Evolutionary conservation across 2,329 filamentous ascomycete species (phyloP).

Genomic region (Hirsutella rhossiliensis): DNA sequence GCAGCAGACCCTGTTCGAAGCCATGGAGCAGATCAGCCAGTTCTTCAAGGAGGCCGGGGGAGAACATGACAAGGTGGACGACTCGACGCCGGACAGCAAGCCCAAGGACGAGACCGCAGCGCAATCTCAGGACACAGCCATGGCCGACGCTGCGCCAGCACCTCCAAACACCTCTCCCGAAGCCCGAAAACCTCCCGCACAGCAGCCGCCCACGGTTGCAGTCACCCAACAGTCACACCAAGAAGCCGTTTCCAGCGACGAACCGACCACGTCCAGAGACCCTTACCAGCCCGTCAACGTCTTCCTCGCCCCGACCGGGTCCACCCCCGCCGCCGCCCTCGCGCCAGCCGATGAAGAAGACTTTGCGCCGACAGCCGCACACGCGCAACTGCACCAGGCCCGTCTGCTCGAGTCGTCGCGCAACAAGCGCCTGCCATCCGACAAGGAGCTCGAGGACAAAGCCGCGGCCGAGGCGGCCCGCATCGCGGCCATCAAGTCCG

Average conservation of each 20-base stretch:
- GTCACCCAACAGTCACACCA: slow-evolving; percentile 8
- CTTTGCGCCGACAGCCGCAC: slow-evolving; percentile 63
- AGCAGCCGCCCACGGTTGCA: background rate
- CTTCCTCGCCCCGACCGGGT: slow-evolving; percentile 64
- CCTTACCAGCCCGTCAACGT: slow-evolving; percentile 49
- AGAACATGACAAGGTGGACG: background rate
- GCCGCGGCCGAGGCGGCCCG: slow-evolving; percentile 53
- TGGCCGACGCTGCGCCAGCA: slow-evolving; percentile 8
- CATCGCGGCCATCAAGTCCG: slow-evolving; percentile 51
- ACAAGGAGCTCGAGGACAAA: slow-evolving; percentile 66
- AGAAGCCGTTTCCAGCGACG: background rate
- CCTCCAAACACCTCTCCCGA: background rate
- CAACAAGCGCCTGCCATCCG: slow-evolving; percentile 70
- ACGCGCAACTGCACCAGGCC: slow-evolving; percentile 63
- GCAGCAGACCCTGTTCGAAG: slow-evolving; percentile 69
- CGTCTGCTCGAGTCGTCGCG: slow-evolving; percentile 48
- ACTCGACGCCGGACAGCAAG: slow-evolving; percentile 2
- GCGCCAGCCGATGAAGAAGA: slow-evolving; percentile 57
- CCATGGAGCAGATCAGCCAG: slow-evolving; percentile 67
- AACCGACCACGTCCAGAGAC: slow-evolving; percentile 11
- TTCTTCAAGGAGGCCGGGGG: slow-evolving; percentile 51
- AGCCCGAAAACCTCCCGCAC: background rate
- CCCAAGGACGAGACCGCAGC: slow-evolving; percentile 5
- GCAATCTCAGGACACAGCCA: slow-evolving; percentile 10
- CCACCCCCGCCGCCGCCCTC: slow-evolving; percentile 64